Evolutionary conservation across 345 rosid genomes (phyloP).

Genomic region (Corchorus olitorius): DNA sequence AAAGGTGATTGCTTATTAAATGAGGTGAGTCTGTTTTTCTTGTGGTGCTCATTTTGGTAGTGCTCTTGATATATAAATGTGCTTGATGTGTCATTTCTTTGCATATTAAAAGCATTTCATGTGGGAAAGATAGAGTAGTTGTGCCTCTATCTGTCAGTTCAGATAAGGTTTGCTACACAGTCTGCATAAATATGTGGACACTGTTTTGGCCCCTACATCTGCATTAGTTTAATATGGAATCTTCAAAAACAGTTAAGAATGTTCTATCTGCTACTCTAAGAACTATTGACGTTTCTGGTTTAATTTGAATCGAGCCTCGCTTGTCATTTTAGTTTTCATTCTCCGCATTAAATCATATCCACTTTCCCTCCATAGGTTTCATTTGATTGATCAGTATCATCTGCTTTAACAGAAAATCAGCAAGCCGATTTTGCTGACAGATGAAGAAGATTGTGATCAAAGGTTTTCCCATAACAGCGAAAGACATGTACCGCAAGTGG

Average conservation of each 20-base stretch:
- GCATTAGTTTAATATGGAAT: not conserved
- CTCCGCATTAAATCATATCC: not conserved
- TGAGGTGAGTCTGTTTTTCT: slow-evolving; percentile 38
- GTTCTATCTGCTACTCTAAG: not conserved
- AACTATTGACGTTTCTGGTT: not conserved
- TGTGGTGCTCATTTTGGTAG: not conserved
- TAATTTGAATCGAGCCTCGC: not conserved
- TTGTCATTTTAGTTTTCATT: not conserved
- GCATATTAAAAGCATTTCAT: not conserved
- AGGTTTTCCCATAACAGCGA: slow-evolving; percentile 27
- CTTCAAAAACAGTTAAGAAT: not conserved
- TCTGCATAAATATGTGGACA: not conserved
- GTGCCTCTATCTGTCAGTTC: not conserved
- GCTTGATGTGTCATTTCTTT: not conserved
- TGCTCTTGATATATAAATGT: not conserved
- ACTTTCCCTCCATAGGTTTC: not conserved
- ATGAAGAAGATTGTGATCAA: slow-evolving; percentile 26
- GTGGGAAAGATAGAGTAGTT: not conserved
- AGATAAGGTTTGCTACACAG: not conserved
- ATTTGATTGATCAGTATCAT: not conserved
- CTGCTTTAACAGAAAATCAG: slow-evolving; percentile 32
- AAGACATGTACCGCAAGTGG: slow-evolving; percentile 24
- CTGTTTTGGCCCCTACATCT: not conserved
- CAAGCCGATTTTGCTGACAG: slow-evolving; percentile 12
- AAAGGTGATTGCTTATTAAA: slow-evolving; percentile 34